These are phyloP conservation scores for Tolypocladium tropicale DNA, from an alignment of 2,329 filamentous ascomycete species.

Conservation along the genomic window DNA sequence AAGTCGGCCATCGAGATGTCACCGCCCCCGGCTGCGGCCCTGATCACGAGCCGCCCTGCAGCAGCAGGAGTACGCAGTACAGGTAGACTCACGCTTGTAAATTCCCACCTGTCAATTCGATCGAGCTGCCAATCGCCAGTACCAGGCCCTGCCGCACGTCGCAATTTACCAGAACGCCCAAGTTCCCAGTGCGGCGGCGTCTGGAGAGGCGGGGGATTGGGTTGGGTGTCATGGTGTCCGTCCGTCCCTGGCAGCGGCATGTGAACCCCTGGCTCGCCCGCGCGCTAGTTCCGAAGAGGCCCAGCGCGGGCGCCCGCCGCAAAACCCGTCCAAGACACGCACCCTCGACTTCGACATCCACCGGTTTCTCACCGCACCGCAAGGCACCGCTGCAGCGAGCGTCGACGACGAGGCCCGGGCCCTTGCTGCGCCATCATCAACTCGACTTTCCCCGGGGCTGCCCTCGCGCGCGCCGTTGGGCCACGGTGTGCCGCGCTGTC, in stretches of 20 bases:
- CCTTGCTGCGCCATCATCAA: not conserved
- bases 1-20: too few species aligned
- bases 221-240: too few species aligned
- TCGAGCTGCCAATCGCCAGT: not conserved
- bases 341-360: not conserved
- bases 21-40: not conserved
- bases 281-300: not conserved
- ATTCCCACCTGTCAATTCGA: not conserved
- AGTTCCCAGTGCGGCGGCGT: not conserved
- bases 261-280: not conserved
- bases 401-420: not conserved
- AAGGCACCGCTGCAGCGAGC: not conserved
- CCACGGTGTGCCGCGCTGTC: not conserved
- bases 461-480: not conserved
- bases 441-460: not conserved
- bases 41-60: not conserved
- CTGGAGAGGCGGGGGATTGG: not conserved
- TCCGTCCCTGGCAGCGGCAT: not conserved
- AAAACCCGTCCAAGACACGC: not conserved
- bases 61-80: not conserved
- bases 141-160: not conserved
- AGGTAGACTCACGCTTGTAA: too few species aligned
- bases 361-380: not conserved
- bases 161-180: not conserved
- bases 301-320: not conserved